A percentile compares a stretch with the other conserved stretches of the same genome.
phyloP scores from a whole-genome alignment of 495 filamentous ascomycete genomes.

The Neurospora sp. region DNA sequence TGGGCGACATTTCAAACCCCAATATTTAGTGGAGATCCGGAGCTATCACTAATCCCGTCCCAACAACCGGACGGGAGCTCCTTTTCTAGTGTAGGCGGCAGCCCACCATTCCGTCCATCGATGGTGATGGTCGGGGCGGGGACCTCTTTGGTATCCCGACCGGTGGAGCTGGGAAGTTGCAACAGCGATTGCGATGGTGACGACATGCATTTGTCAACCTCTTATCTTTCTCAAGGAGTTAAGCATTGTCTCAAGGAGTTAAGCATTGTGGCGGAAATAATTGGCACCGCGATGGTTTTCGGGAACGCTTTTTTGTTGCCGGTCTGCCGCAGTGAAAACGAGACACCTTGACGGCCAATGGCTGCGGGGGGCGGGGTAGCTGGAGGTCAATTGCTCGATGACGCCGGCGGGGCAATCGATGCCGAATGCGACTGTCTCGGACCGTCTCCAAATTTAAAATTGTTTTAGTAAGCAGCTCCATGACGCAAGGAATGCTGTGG shows the following conservation, averaged over 20 bases:
- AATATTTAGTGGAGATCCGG: neutral
- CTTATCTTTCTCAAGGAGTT: neutral
- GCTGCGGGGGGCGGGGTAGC: neutral
- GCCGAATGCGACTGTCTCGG: neutral
- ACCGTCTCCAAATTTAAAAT: constrained; percentile 1
- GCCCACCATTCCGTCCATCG: neutral
- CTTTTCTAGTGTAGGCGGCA: neutral
- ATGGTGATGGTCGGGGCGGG: neutral
- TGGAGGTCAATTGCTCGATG: neutral
- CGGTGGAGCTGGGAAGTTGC: constrained; percentile 4
- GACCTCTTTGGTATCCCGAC: constrained; percentile 6
- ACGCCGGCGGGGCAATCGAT: neutral
- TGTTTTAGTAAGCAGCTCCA: neutral
- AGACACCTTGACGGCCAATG: neutral
- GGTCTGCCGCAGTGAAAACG: neutral
- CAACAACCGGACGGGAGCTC: neutral
- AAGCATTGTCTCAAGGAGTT: neutral
- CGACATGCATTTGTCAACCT: constrained; percentile 11
- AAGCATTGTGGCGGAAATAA: neutral
- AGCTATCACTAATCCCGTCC: neutral
- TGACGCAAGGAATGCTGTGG: neutral
- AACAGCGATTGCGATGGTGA: constrained; percentile 13
- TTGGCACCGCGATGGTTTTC: constrained; percentile 1
- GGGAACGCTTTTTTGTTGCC: constrained; percentile 1
- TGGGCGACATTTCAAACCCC: neutral